Base-by-base conservation (phyloP, 2,329 filamentous ascomycete species). In the Grosmannia serpens region DNA sequence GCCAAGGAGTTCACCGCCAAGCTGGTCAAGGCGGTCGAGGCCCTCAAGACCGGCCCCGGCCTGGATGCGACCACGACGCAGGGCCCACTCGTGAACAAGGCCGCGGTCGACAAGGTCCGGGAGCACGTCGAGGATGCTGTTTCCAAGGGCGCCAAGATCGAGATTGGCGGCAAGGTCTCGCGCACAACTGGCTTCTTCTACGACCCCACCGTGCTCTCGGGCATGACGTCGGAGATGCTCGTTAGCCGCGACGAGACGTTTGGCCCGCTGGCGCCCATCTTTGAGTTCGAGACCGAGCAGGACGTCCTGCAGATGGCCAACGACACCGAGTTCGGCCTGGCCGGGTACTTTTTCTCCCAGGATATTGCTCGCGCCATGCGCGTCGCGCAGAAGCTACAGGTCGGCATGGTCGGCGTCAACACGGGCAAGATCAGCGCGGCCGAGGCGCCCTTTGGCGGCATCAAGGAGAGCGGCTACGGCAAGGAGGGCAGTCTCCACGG, bases 141-240 rank as follows among this genome's bases (percentile, higher is more conserved):
- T 3, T 26, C 52, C 26, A 62, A 64, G 47, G 65, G 65, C n/a
- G 65, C 64, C 20, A 56, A 58, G 33, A 46, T 67, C 9, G 53
- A 59, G 41, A 26, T 61, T 4, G 65, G 65, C 49, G 86, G 86
- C 9, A 75, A 85, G 67, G 78, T 75, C 67, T 47, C 58, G 20
- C 24, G 47, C 29, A 46, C 33, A 0, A 85, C 86, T 4, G 68
- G 75, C 10, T 87, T 87, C 69, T 90, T 88, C 74, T 88, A 82
- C 71, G 77, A 85, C 61, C 84, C 84, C 0, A 89, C 87, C 0
- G 82, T 89, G 24, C 78, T 90, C 58, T 79, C 82, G n/a, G 83
- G 82, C 17, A 58, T 65, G 7, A 63, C 61, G 7, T 4, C 58
- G 9, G 61, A 62, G 8, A 65, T 65, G 62, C 20, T 29, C 2